These are phyloP conservation scores for Cornus suecica DNA, from an alignment of 148 eudicot species.

Conservation along the genomic window DNA sequence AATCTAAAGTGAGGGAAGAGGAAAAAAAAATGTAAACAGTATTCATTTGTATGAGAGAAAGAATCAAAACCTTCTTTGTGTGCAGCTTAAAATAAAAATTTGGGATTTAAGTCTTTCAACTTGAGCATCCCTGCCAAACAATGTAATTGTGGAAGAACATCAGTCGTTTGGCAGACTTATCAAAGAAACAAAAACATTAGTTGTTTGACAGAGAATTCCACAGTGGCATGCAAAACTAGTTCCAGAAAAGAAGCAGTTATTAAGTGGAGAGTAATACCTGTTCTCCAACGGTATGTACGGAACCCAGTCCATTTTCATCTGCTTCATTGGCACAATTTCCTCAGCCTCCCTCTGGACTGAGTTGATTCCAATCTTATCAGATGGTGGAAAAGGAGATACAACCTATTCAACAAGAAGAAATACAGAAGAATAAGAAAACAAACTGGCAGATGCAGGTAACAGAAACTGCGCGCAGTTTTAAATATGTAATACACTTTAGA, in stretches of 20 bases:
- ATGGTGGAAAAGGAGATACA: conserved; percentile 90
- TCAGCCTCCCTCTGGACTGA: conserved; percentile 95
- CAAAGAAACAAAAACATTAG: too few species aligned
- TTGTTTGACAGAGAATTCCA: neutral
- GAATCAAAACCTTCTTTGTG: conserved; percentile 68
- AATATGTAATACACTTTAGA: neutral
- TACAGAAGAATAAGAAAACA: neutral
- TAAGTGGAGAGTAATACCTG: conserved; percentile 39
- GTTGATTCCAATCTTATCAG: conserved; percentile 92
- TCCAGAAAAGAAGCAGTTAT: neutral
- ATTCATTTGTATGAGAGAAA: too few species aligned
- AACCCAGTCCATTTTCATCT: conserved; percentile 98
- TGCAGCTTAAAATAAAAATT: conserved; percentile 78
- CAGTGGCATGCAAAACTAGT: neutral
- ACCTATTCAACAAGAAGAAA: conserved; percentile 45
- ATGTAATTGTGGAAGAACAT: conserved; percentile 6
- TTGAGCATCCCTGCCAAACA: conserved; percentile 49
- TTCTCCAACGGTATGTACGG: conserved; percentile 83
- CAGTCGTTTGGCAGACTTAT: too few species aligned
- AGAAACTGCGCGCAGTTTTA: neutral
- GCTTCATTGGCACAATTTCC: conserved; percentile 93
- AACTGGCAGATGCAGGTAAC: neutral
- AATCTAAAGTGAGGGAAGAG: neutral
- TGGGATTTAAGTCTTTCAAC: conserved; percentile 80
- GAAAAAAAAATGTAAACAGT: too few species aligned